Evolutionary conservation across 2,329 filamentous ascomycete genomes (phyloP), one percentile per base, ranked within the genome.

Genomic region (Mycocentrospora acerina): DNA sequence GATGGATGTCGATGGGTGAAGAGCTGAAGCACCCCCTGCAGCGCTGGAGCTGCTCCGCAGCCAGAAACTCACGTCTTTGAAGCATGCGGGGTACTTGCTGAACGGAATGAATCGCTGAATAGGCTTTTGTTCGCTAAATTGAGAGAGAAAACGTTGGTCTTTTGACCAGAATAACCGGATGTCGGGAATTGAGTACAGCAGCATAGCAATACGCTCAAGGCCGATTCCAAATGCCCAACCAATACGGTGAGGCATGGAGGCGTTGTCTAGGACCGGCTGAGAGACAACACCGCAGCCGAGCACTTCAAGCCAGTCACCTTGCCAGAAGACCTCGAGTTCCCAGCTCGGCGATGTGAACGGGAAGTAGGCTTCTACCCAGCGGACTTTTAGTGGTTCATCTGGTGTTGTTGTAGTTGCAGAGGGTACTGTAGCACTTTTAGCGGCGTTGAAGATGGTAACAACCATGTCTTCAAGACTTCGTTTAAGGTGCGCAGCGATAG

Each of bases 361-460:
- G 71, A 98, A 98, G 70, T 93, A 97, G 1, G 93, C 90, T 67
- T 96, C 91, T 7, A 97, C 84, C 93, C 93, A 98, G 51, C 93
- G 82, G 58, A 96, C 83, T 53, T 82, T 84, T 26, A 97, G 74
- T 4, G 90, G 88, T 59, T 94, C 86, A 33, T 53, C 35, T 71
- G 38, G 19, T 7, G 22, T 30, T 8, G 44, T 17, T 17, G 29
- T 57, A 4, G 74, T 71, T 33, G 79, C 73, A 4, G 72, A 71
- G 9, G 63, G 67, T 42, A 71, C 73, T 12, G 75, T 69, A 6
- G 67, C 87, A 33, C 76, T 75, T 60, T 82, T 83, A 6, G 90
- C 90, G 24, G 85, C 80, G 8, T 82, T 81, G 68, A 98, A 96
- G 47, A 97, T 85, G 58, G 91, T 86, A 25, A 91, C 83, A 1